Percentiles rank a stretch among this genome's conserved stretches.
phyloP scores from a whole-genome alignment of 768 basidiomycete genomes.

The Pholiota molesta region DNA sequence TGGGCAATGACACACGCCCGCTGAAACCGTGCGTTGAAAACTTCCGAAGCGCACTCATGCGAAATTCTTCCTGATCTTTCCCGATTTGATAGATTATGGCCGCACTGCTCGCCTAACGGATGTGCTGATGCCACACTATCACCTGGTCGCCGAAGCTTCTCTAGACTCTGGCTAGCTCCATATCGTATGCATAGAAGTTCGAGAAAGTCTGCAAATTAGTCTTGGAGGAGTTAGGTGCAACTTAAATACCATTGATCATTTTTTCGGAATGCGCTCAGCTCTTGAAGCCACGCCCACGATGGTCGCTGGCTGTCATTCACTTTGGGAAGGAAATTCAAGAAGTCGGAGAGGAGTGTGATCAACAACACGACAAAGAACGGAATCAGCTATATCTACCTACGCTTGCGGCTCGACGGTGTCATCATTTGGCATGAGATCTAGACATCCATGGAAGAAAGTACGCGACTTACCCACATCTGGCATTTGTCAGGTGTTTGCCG shows the following conservation, averaged over 20 bases:
- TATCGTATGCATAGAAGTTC: not conserved
- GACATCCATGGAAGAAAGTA: not conserved
- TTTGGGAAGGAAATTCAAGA: not conserved
- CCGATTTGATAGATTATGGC: not conserved
- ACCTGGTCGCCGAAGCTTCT: not conserved
- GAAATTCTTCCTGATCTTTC: conserved; percentile 1
- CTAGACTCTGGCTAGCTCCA: not conserved
- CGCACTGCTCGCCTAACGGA: not conserved
- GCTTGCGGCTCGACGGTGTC: not conserved
- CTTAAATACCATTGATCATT: too few species aligned
- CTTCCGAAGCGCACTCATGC: not conserved
- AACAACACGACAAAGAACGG: not conserved
- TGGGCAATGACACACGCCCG: not conserved
- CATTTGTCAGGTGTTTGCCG: not conserved
- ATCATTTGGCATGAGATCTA: not conserved
- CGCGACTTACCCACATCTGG: not conserved
- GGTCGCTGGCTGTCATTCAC: not conserved
- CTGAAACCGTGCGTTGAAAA: not conserved
- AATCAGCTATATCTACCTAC: not conserved
- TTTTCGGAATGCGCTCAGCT: too few species aligned
- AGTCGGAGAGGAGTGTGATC: not conserved
- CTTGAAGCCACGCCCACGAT: not conserved
- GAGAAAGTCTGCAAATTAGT: not conserved
- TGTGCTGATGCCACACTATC: not conserved
- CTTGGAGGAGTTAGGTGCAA: too few species aligned